Conservation (phyloP, 352 stramenopile species). For the Globisporangium lucens region DNA sequence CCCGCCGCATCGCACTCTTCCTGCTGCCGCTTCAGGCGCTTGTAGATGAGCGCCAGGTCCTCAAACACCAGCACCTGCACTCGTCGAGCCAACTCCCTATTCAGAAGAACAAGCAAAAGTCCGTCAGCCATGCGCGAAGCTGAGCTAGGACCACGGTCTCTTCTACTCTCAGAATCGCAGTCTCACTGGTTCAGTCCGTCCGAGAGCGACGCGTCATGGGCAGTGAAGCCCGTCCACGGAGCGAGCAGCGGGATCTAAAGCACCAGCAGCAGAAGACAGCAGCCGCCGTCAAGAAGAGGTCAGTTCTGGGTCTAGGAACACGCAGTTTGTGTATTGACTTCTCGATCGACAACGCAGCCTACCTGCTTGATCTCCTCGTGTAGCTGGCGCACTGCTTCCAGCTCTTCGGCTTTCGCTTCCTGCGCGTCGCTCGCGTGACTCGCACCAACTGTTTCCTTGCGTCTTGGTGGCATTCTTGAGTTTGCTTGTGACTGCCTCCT, state of each 20-base stretch:
- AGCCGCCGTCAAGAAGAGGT: not conserved
- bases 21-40: conserved; percentile 41
- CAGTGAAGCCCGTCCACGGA: conserved; percentile 43
- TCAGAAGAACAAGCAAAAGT: not conserved
- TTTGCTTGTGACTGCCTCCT: not conserved
- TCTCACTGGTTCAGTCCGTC: conserved; percentile 45
- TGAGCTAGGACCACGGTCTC: not conserved
- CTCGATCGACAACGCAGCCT: not conserved
- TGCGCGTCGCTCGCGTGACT: not conserved
- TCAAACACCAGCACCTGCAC: conserved; percentile 41
- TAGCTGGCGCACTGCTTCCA: conserved; percentile 10
- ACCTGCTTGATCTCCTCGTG: conserved; percentile 28
- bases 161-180: not conserved
- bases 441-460: not conserved
- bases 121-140: not conserved
- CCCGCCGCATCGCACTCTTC: conserved; percentile 38
- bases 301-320: not conserved
- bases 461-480: not conserved
- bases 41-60: conserved; percentile 37
- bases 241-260: conserved; percentile 37
- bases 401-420: not conserved
- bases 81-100: conserved; percentile 37
- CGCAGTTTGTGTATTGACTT: not conserved
- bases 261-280: not conserved
- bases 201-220: conserved; percentile 40